phyloP scores from a whole-genome alignment of 805 yeast genomes.

The Candida pseudoglaebosa region DNA sequence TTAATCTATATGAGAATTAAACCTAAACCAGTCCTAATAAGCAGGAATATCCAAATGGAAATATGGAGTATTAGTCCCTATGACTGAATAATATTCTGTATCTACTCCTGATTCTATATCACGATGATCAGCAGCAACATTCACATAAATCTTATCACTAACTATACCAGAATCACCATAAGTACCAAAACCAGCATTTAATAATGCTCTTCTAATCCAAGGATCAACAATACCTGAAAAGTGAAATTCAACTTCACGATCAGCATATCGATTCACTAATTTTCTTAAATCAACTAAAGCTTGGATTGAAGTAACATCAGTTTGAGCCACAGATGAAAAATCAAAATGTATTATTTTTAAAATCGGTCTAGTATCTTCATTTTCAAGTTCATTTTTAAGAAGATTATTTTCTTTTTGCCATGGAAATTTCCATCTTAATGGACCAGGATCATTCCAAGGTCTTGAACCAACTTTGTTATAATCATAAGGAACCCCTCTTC shows the following conservation, averaged over 20 bases:
- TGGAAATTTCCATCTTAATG: conserved; percentile 35
- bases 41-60: conserved; percentile 78
- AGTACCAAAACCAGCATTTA: conserved; percentile 75
- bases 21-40: conserved; percentile 19
- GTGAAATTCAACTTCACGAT: conserved; percentile 83
- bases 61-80: conserved; percentile 65
- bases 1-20: not conserved
- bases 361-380: conserved; percentile 54
- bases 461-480: conserved; percentile 49
- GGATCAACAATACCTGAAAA: conserved; percentile 81
- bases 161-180: conserved; percentile 39
- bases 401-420: conserved; percentile 17
- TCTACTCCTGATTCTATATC: conserved; percentile 29
- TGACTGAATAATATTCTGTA: conserved; percentile 47
- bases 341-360: conserved; percentile 75
- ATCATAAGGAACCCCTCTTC: conserved; percentile 50
- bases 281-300: conserved; percentile 71
- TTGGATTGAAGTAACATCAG: conserved; percentile 80
- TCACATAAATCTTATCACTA: conserved; percentile 37
- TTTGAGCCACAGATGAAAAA: conserved; percentile 68
- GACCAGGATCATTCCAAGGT: conserved; percentile 93
- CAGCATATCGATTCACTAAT: conserved; percentile 69
- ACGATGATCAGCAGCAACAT: conserved; percentile 27
- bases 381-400: conserved; percentile 10
- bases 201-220: conserved; percentile 78